These are phyloP conservation scores for Peronospora belbahrii DNA, from an alignment of 352 stramenopile genomes.

Conservation along the genomic window DNA sequence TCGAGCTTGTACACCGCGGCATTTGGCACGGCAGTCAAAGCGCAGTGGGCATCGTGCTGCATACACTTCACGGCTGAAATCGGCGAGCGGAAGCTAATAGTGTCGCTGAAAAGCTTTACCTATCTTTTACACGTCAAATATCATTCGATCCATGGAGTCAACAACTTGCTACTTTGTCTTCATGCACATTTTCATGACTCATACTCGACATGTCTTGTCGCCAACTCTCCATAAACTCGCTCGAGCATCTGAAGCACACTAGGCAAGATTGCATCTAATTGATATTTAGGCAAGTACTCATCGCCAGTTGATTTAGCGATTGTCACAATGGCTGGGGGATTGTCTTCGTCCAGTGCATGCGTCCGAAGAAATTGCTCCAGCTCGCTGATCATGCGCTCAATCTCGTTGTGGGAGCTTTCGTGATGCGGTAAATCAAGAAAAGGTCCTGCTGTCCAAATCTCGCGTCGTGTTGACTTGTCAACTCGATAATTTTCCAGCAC, in stretches of 20 bases:
- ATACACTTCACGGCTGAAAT: no score
- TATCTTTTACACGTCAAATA: no score
- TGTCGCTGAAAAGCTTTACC: no score
- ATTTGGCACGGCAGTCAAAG: no score
- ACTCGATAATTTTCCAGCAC: constrained; percentile 17
- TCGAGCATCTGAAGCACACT: constrained; percentile 44
- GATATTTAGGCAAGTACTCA: constrained; percentile 57
- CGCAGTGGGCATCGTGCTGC: no score
- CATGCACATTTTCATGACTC: constrained; percentile 19
- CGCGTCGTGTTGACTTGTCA: constrained; percentile 13
- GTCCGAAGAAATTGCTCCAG: constrained; percentile 30
- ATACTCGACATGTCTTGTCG: constrained; percentile 47
- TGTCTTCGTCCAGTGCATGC: constrained; percentile 8
- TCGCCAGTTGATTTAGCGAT: constrained; percentile 77
- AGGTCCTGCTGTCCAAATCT: constrained; percentile 41
- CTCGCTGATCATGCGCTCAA: constrained; percentile 32
- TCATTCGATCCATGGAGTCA: no score
- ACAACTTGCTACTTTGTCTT: background rate
- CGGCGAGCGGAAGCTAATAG: no score
- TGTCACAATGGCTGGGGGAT: constrained; percentile 62
- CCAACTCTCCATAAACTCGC: constrained; percentile 23
- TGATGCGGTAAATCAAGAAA: constrained; percentile 69
- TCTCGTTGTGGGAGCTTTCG: constrained; percentile 45
- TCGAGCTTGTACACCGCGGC: no score
- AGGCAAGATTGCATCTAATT: constrained; percentile 41